These are phyloP conservation scores for Elaeagnus macrophylla DNA, from an alignment of 306 rosid genomes.

Conservation along the genomic window DNA sequence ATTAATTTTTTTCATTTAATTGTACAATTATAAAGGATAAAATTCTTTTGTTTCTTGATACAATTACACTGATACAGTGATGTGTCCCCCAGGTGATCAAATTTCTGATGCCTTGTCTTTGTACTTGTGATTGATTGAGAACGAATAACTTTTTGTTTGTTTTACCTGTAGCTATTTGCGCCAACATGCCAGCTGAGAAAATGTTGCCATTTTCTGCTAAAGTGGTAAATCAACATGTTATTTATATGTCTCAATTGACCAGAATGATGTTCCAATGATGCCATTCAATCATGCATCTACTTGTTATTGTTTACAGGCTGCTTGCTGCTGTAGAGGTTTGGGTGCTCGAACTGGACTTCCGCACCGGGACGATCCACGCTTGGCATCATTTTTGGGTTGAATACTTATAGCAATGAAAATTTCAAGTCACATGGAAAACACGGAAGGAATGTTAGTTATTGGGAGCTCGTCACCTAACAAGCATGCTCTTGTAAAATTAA, in stretches of 20 bases:
- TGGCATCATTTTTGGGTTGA: slow-evolving; percentile 43
- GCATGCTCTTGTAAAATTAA: too few relatives aligned
- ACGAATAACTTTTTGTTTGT: background rate
- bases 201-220: slow-evolving; percentile 82
- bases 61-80: too few relatives aligned
- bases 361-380: slow-evolving; percentile 46
- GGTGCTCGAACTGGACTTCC: slow-evolving; percentile 93
- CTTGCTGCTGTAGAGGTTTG: slow-evolving; percentile 66
- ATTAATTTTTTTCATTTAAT: too few relatives aligned
- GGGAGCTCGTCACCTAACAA: too few relatives aligned
- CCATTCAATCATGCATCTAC: background rate
- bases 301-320: slow-evolving; percentile 49
- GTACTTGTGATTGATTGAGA: background rate
- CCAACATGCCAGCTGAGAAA: slow-evolving; percentile 69
- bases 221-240: slow-evolving; percentile 47
- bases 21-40: background rate
- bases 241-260: background rate
- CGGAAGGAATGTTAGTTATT: background rate
- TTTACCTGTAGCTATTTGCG: slow-evolving; percentile 58
- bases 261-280: background rate
- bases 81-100: background rate
- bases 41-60: background rate
- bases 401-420: background rate
- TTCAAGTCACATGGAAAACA: background rate
- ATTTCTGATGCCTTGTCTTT: background rate